These are phyloP conservation scores for Leccinum subgranulosum DNA, from an alignment of 768 basidiomycete species.

Conservation along the genomic window DNA sequence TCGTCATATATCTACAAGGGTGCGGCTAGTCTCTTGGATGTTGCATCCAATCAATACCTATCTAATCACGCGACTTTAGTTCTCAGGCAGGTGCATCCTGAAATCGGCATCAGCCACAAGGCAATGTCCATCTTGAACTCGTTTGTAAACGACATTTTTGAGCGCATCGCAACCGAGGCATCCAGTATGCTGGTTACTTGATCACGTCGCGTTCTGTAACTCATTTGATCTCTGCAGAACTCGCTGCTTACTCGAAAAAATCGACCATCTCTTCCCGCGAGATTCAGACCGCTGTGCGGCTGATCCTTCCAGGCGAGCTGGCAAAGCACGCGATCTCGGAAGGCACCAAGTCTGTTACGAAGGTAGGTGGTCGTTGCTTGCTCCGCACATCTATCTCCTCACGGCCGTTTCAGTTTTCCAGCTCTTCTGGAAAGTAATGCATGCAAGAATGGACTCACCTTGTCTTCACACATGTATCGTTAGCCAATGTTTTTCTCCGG, in stretches of 20 bases:
- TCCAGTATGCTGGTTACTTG: constrained; percentile 54
- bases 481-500: constrained; percentile 24
- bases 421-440: constrained; percentile 62
- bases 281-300: constrained; percentile 95
- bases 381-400: background rate
- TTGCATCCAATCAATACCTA: background rate
- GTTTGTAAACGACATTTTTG: constrained; percentile 95
- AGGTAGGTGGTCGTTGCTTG: constrained; percentile 39
- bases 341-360: constrained; percentile 92
- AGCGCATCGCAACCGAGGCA: constrained; percentile 89
- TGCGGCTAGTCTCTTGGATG: constrained; percentile 24
- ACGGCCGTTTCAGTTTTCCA: constrained; percentile 56
- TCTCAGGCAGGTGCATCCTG: constrained; percentile 96
- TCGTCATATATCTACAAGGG: constrained; percentile 92
- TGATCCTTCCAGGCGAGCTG: constrained; percentile 95
- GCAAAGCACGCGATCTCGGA: constrained; percentile 76
- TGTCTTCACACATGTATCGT: constrained; percentile 23
- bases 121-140: constrained; percentile 96
- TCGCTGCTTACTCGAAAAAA: constrained; percentile 97
- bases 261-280: constrained; percentile 98
- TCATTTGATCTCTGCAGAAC: constrained; percentile 49
- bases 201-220: background rate
- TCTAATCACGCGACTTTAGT: constrained; percentile 40
- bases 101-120: constrained; percentile 96
- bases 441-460: background rate